A percentile compares a stretch with the other conserved stretches of the same genome.
phyloP scores from a whole-genome alignment of 1,284 basidiomycete species.

The Retiboletus flavoniger region DNA sequence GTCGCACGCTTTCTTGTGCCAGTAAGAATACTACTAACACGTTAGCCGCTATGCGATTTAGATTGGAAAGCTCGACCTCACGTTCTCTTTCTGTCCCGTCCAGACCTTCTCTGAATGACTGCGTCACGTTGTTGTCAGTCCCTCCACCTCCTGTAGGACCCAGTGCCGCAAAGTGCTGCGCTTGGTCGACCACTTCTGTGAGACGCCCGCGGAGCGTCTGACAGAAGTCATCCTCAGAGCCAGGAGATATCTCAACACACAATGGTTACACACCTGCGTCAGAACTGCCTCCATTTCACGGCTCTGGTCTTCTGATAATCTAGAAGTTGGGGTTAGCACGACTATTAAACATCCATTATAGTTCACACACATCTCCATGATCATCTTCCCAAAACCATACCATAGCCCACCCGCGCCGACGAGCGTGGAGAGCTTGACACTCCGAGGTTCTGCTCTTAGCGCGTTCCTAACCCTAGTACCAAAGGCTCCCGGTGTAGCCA shows the following conservation, averaged over 20 bases:
- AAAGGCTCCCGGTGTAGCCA: slow-evolving; percentile 78
- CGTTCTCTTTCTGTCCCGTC: slow-evolving; percentile 85
- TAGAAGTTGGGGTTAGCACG: slow-evolving; percentile 30
- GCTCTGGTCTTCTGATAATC: slow-evolving; percentile 69
- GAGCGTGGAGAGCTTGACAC: slow-evolving; percentile 74
- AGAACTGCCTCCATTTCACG: slow-evolving; percentile 68
- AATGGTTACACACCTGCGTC: slow-evolving; percentile 51
- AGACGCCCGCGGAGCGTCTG: slow-evolving; percentile 81
- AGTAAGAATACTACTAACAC: slow-evolving; percentile 68
- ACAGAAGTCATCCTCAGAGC: slow-evolving; percentile 4
- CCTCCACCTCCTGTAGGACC: slow-evolving; percentile 55
- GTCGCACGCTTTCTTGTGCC: slow-evolving; percentile 77
- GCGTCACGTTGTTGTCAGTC: slow-evolving; percentile 59
- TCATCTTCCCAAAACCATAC: slow-evolving; percentile 85
- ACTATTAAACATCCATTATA: slow-evolving; percentile 7
- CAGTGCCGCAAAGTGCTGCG: slow-evolving; percentile 83
- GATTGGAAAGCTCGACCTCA: slow-evolving; percentile 39
- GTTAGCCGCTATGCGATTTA: slow-evolving; percentile 3
- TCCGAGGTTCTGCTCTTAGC: slow-evolving; percentile 78
- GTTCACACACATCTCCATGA: slow-evolving; percentile 69
- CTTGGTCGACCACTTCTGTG: slow-evolving; percentile 82
- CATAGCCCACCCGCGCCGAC: slow-evolving; percentile 86
- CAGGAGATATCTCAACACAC: not conserved
- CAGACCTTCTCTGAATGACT: slow-evolving; percentile 82
- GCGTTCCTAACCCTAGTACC: slow-evolving; percentile 75